Conservation (phyloP, 768 basidiomycete species). For the Clitopilus passeckerianus region DNA sequence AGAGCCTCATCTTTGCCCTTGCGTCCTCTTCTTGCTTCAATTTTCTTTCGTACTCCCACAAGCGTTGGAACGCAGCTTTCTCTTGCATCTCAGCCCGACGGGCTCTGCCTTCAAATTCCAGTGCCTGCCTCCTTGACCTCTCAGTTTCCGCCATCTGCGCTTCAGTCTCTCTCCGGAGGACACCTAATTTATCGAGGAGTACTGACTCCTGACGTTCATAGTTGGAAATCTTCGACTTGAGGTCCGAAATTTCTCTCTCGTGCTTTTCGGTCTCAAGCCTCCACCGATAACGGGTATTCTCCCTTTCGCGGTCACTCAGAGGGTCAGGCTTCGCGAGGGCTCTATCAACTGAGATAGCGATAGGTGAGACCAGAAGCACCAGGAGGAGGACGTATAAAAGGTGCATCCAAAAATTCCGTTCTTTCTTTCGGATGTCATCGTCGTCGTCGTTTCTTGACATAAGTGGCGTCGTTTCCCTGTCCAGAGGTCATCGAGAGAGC, state of each 20-base stretch:
- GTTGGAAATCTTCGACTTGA: neutral
- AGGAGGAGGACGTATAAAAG: neutral
- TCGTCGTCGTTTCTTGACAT: neutral
- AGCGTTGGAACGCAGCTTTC: neutral
- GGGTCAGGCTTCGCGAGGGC: neutral
- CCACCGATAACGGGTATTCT: neutral
- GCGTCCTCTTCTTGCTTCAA: slow-evolving; percentile 5
- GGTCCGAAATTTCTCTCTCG: neutral
- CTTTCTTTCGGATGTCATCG: neutral
- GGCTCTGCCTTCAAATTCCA: neutral
- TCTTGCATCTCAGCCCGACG: neutral
- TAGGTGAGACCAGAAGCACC: neutral
- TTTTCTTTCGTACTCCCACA: neutral
- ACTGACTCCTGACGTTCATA: neutral
- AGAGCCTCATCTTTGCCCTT: slow-evolving; percentile 8
- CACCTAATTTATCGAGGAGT: neutral
- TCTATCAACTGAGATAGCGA: neutral
- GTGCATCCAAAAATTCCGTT: neutral
- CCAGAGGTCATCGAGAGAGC: neutral
- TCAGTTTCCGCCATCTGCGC: neutral
- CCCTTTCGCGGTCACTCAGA: neutral
- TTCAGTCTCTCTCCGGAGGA: neutral
- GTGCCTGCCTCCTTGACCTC: neutral
- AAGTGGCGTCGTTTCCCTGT: neutral
- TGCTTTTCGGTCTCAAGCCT: neutral